These are phyloP conservation scores for Colletotrichum chrysophilum DNA, from an alignment of 2,329 filamentous ascomycete species.

Conservation along the genomic window DNA sequence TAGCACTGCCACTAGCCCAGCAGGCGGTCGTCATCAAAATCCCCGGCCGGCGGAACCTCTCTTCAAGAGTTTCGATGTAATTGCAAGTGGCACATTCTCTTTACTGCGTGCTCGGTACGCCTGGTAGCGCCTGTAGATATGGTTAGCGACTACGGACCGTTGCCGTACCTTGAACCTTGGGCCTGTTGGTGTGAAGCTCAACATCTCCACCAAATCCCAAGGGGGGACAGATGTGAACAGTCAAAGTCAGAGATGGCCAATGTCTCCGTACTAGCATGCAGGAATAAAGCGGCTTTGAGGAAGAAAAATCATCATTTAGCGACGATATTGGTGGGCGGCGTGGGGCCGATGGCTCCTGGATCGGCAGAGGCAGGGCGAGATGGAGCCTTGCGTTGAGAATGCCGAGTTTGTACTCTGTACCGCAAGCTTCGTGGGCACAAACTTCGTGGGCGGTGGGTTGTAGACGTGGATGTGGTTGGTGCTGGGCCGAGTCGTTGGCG, in stretches of 20 bases:
- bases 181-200: neutral
- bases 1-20: constrained; percentile 12
- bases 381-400: neutral
- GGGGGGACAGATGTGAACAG: neutral
- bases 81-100: neutral
- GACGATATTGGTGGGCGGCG: neutral
- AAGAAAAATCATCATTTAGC: neutral
- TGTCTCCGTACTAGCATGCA: neutral
- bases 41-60: constrained; percentile 3
- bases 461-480: neutral
- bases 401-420: neutral
- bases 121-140: neutral
- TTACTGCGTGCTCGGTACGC: neutral
- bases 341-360: constrained; percentile 18
- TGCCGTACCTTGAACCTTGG: neutral
- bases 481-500: neutral
- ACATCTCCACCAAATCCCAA: neutral
- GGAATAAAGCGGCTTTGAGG: neutral
- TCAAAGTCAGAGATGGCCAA: neutral
- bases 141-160: neutral
- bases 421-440: neutral
- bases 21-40: constrained; percentile 20
- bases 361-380: constrained; percentile 9
- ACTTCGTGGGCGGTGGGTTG: neutral
- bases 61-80: neutral